Conservation (phyloP, 306 rosid genomes). For the Prunus fruticosa region DNA sequence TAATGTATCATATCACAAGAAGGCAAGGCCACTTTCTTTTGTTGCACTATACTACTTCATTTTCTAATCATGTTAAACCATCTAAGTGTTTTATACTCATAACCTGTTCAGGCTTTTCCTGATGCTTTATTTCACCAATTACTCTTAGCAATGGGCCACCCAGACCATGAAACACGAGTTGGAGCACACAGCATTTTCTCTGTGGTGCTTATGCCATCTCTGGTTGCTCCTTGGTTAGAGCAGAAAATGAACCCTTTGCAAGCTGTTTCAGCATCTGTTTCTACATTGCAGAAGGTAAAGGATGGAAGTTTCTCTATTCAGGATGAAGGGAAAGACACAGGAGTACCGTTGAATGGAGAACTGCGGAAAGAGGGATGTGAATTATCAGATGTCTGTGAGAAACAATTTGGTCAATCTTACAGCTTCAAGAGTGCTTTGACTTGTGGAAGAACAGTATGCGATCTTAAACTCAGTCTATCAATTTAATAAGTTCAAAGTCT, state of each 20-base stretch:
- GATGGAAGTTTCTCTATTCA: conserved; percentile 45
- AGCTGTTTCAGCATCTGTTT: conserved; percentile 33
- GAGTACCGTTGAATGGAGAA: conserved; percentile 33
- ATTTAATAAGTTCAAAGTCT: background rate
- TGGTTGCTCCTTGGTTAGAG: conserved; percentile 40
- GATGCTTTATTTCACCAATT: conserved; percentile 92
- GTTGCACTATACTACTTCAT: conserved; percentile 17
- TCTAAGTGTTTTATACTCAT: conserved; percentile 20
- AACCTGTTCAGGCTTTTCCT: conserved; percentile 72
- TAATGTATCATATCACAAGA: conserved; percentile 71
- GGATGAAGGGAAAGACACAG: conserved; percentile 29
- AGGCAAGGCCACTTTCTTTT: conserved; percentile 46
- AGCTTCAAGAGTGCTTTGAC: conserved; percentile 42
- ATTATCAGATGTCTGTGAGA: conserved; percentile 27
- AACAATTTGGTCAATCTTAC: conserved; percentile 35
- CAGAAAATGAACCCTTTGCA: conserved; percentile 33
- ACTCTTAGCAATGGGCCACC: conserved; percentile 85
- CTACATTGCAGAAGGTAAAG: conserved; percentile 29
- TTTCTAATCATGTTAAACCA: conserved; percentile 18
- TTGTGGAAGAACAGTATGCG: conserved; percentile 58
- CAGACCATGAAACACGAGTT: conserved; percentile 76
- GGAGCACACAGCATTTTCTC: conserved; percentile 83
- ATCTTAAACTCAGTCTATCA: background rate
- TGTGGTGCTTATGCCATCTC: conserved; percentile 73
- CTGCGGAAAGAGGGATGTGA: conserved; percentile 33